A percentile compares a stretch with the other conserved stretches of the same genome.
These are phyloP conservation scores for Collybia mongolica DNA, from an alignment of 768 basidiomycete species.

Conservation along the genomic window DNA sequence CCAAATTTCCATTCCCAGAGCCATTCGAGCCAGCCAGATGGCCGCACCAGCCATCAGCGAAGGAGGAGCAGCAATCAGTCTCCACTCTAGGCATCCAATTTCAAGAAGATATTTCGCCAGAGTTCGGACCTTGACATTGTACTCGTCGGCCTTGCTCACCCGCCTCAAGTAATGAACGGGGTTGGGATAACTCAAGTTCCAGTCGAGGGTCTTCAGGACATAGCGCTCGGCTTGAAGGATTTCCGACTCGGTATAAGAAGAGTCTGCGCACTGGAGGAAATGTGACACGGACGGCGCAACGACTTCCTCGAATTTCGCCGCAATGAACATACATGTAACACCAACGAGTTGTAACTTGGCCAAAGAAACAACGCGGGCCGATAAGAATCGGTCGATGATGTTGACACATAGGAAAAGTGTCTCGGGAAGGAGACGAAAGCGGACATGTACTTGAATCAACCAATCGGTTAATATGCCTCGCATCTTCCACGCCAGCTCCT, in stretches of 20 bases:
- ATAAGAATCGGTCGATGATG: conserved; percentile 85
- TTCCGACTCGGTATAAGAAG: conserved; percentile 83
- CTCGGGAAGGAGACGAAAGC: conserved; percentile 90
- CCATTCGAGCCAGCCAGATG: conserved; percentile 86
- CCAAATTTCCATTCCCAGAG: conserved; percentile 85
- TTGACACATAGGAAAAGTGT: conserved; percentile 95
- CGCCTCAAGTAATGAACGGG: conserved; percentile 92
- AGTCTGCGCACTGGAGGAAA: conserved; percentile 83
- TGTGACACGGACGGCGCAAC: conserved; percentile 88
- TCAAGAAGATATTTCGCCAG: conserved; percentile 94
- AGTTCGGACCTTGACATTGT: conserved; percentile 89
- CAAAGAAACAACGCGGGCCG: conserved; percentile 77
- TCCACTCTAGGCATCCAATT: conserved; percentile 86
- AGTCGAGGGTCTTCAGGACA: conserved; percentile 89
- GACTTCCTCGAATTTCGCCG: conserved; percentile 96
- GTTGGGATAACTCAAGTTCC: conserved; percentile 91
- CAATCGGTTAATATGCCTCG: conserved; percentile 94
- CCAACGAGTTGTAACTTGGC: conserved; percentile 96
- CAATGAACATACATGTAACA: conserved; percentile 88
- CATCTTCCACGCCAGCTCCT: conserved; percentile 96
- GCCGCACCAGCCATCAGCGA: conserved; percentile 87
- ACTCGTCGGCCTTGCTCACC: conserved; percentile 95
- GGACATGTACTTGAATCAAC: conserved; percentile 93
- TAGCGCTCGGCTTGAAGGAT: conserved; percentile 78
- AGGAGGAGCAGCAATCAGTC: conserved; percentile 77